Evolutionary conservation across 2,329 filamentous ascomycete species (phyloP), one percentile per base, ranked within the genome.

Genomic region (Pseudopithomyces maydicus): DNA sequence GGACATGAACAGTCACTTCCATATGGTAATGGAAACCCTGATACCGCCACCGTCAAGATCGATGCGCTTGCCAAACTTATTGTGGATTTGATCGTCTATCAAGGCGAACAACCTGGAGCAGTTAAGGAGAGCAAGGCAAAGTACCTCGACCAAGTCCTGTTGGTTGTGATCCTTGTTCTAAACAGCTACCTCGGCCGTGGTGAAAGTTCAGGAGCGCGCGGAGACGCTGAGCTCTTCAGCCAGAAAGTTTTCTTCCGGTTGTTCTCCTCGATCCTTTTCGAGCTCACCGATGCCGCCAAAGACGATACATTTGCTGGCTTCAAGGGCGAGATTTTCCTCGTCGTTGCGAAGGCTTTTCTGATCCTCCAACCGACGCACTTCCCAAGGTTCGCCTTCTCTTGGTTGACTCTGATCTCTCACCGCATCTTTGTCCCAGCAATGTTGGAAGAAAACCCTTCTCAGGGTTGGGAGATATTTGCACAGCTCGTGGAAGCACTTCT

Each of bases 241-340:
- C 90, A 94, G 70, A 88, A 91, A 59, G 88, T 96, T 29, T 98
- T 97, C 81, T 95, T 93, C 84, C 88, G 94, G 44, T 83, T 99
- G 41, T 90, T 97, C 71, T 94, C 92, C 0, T 85, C 90, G 68
- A 83, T 97, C 46, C 82, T 99, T 4, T 91, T 90, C 74, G 89
- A 95, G 65, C 84, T 94, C 54, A 87, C 58, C 82, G 88, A 55
- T 72, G 88, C 33, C 74, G 82, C 44, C 81, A 88, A 75, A 50
- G 72, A 75, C 15, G 64, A 53, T 76, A 53, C 56, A 6, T 60
- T 75, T 35, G 66, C 61, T 35, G 70, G 84, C 19, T 88, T 91
- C 64, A 85, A 86, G 60, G 81, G 81, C n/a, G 85, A 89, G 29
- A 86, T 96, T 66, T 83, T 92, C 64, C 77, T 92, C 49, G 87